These are phyloP conservation scores for Cyberlindnera saturnus DNA, from an alignment of 805 yeast genomes.

Conservation along the genomic window DNA sequence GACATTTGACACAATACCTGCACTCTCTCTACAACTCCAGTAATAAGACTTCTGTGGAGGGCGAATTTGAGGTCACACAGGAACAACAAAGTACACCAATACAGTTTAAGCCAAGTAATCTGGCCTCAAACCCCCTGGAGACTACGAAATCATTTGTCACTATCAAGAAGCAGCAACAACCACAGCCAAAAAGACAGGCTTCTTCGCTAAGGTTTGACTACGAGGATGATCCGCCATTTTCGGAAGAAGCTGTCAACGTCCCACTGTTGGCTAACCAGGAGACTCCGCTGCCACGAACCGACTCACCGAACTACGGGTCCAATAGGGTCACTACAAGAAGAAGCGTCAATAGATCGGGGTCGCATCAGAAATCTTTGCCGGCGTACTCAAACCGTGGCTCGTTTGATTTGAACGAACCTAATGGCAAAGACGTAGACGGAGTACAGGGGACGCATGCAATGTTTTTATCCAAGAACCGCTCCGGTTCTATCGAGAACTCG, in stretches of 20 bases:
- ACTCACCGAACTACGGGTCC: conserved; percentile 21
- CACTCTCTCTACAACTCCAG: conserved; percentile 50
- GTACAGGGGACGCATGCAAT: conserved; percentile 1
- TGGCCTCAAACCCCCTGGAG: conserved; percentile 64
- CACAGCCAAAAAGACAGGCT: conserved; percentile 5
- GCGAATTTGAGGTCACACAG: conserved; percentile 3
- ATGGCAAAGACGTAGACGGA: too few species aligned
- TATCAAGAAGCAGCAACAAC: conserved; percentile 52
- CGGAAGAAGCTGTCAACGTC: conserved; percentile 1
- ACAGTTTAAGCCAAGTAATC: conserved; percentile 38
- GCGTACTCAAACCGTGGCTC: neutral
- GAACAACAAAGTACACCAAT: conserved; percentile 1
- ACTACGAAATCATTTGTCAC: conserved; percentile 61
- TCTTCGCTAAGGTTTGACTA: conserved; percentile 14
- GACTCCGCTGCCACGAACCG: conserved; percentile 8
- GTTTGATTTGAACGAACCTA: neutral
- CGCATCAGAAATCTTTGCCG: neutral
- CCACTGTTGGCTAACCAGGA: conserved; percentile 2
- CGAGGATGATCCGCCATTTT: conserved; percentile 9
- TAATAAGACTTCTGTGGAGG: conserved; percentile 38
- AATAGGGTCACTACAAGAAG: conserved; percentile 3
- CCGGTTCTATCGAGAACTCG: conserved; percentile 6
- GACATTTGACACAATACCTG: conserved; percentile 63
- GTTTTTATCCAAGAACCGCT: neutral
- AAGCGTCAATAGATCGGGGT: neutral